These are phyloP conservation scores for Rhodotorula sp. DNA, from an alignment of 1,284 basidiomycete genomes.

Conservation along the genomic window DNA sequence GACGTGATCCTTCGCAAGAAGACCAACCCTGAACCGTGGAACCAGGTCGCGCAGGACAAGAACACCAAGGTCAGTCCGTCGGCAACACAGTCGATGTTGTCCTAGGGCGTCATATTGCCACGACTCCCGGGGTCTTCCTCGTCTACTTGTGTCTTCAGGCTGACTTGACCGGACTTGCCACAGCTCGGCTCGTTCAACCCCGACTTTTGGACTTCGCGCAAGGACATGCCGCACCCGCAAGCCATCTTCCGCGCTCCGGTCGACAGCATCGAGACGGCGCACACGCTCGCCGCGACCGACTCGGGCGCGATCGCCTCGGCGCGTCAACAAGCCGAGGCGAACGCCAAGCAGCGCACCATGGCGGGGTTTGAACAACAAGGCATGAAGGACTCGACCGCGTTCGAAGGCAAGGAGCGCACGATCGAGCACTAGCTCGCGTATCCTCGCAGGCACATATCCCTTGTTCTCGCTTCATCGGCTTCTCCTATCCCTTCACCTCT, in stretches of 20 bases:
- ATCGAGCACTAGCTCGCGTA: slow-evolving; percentile 9
- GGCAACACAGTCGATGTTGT: neutral
- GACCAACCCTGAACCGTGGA: slow-evolving; percentile 44
- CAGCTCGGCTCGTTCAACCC: slow-evolving; percentile 42
- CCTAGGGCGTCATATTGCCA: too few relatives aligned
- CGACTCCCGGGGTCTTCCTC: too few relatives aligned
- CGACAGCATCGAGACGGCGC: slow-evolving; percentile 2
- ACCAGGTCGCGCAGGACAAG: slow-evolving; percentile 42
- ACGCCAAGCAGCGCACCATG: slow-evolving; percentile 12
- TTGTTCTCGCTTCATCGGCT: too few relatives aligned
- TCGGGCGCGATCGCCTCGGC: slow-evolving; percentile 1
- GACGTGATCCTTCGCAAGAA: slow-evolving; percentile 41
- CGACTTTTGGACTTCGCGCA: slow-evolving; percentile 44
- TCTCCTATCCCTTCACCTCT: neutral
- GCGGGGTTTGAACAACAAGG: slow-evolving; percentile 10
- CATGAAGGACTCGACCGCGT: slow-evolving; percentile 13
- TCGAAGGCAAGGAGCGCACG: slow-evolving; percentile 1
- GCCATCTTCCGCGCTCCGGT: slow-evolving; percentile 34
- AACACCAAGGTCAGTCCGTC: slow-evolving; percentile 41
- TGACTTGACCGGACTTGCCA: too few relatives aligned
- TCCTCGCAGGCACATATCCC: neutral
- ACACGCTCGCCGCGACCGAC: neutral
- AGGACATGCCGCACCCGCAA: slow-evolving; percentile 41
- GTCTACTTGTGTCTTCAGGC: too few relatives aligned
- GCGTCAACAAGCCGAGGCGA: slow-evolving; percentile 7